phyloP scores from a whole-genome alignment of 257 asterid genomes.

The Solanum sejunctum region DNA sequence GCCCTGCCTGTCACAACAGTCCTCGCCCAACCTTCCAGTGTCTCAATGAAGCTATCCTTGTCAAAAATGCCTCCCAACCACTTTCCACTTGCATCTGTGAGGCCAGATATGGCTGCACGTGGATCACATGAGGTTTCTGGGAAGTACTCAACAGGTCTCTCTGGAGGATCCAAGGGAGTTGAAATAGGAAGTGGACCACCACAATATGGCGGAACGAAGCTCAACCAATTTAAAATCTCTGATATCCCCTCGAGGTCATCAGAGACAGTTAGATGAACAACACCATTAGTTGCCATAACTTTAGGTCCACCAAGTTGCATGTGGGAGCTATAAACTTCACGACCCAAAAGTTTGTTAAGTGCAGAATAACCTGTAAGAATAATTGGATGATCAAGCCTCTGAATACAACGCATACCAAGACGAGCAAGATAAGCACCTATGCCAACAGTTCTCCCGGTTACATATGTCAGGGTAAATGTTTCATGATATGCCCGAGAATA shows the following conservation, averaged over 20 bases:
- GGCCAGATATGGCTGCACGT: slow-evolving; percentile 83
- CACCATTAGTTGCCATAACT: slow-evolving; percentile 95
- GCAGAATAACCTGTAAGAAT: slow-evolving; percentile 97
- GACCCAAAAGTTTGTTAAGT: slow-evolving; percentile 81
- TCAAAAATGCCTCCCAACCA: slow-evolving; percentile 97
- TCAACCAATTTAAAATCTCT: slow-evolving; percentile 79
- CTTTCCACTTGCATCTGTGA: slow-evolving; percentile 44
- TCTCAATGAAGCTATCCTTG: slow-evolving; percentile 78
- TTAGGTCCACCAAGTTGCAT: slow-evolving; percentile 99
- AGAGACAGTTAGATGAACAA: slow-evolving; percentile 87
- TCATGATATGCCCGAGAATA: slow-evolving; percentile 89
- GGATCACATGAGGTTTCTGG: slow-evolving; percentile 97
- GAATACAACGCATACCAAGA: slow-evolving; percentile 96
- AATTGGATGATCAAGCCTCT: slow-evolving; percentile 90
- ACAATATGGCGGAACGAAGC: slow-evolving; percentile 72
- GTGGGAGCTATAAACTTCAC: slow-evolving; percentile 97
- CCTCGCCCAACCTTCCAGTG: slow-evolving; percentile 95
- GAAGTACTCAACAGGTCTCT: slow-evolving; percentile 54
- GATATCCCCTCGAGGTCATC: slow-evolving; percentile 97
- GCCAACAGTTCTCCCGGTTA: slow-evolving; percentile 93
- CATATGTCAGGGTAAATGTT: slow-evolving; percentile 85
- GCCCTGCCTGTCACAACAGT: slow-evolving; percentile 95
- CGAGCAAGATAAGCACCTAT: slow-evolving; percentile 98
- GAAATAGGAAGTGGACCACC: slow-evolving; percentile 89
- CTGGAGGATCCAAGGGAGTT: slow-evolving; percentile 60